Evolutionary conservation across 805 yeast genomes (phyloP).

Genomic region (Ogataea ganodermae): DNA sequence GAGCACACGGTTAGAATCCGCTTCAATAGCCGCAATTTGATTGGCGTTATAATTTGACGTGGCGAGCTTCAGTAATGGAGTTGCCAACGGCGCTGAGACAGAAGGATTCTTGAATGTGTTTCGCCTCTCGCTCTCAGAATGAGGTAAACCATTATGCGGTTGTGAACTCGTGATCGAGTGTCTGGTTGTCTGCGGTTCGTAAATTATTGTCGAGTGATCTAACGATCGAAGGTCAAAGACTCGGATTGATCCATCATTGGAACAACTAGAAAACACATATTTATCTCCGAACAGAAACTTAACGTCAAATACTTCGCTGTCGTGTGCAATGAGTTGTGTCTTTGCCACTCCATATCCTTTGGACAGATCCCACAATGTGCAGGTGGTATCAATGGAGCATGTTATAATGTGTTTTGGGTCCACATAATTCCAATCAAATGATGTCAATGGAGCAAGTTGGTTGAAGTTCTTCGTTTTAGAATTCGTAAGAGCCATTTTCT

Average conservation of each 20-base stretch:
- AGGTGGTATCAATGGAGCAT: conserved; percentile 91
- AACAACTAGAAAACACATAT: conserved; percentile 85
- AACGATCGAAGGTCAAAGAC: conserved; percentile 86
- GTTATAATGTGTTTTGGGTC: conserved; percentile 76
- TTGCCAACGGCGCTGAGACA: conserved; percentile 32
- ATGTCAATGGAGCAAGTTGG: conserved; percentile 83
- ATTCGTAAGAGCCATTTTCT: conserved; percentile 42
- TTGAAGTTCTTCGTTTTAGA: conserved; percentile 47
- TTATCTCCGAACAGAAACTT: conserved; percentile 74
- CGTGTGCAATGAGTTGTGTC: conserved; percentile 96
- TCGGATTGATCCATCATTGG: conserved; percentile 93
- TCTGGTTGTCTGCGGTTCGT: conserved; percentile 60
- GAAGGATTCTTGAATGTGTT: not conserved
- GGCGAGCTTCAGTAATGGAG: conserved; percentile 73
- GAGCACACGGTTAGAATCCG: conserved; percentile 62
- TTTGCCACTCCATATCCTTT: conserved; percentile 66
- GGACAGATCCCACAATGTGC: conserved; percentile 90
- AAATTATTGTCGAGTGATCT: conserved; percentile 93
- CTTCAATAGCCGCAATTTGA: conserved; percentile 79
- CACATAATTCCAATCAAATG: conserved; percentile 86
- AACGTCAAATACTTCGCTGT: conserved; percentile 91
- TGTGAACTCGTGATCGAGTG: conserved; percentile 10
- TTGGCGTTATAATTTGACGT: conserved; percentile 81
- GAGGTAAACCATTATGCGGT: not conserved
- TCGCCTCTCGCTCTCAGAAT: not conserved